Conservation (phyloP, 2,329 filamentous ascomycete genomes). For the Arthrobotrys pseudoclavata region DNA sequence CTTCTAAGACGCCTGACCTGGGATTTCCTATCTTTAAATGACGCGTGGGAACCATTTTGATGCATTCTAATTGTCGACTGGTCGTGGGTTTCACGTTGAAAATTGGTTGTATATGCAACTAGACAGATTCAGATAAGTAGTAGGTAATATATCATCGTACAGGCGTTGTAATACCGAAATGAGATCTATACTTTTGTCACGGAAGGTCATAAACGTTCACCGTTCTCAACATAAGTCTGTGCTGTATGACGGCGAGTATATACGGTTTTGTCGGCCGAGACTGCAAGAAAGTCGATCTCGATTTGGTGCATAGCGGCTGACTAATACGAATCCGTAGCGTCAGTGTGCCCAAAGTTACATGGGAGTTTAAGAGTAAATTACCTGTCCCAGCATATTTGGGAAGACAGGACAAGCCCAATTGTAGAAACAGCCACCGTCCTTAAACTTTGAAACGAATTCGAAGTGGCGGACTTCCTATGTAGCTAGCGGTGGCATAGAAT, state of each 20-base stretch:
- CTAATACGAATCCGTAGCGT: conserved; percentile 3
- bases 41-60: neutral
- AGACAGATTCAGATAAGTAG: neutral
- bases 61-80: neutral
- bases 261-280: conserved; percentile 1
- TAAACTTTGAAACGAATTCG: no score
- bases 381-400: neutral
- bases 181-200: conserved; percentile 3
- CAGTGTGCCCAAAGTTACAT: neutral
- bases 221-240: neutral
- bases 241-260: neutral
- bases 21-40: neutral
- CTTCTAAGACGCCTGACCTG: conserved; percentile 22
- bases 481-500: no score
- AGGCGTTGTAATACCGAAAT: conserved; percentile 8
- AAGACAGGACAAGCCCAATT: neutral
- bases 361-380: neutral
- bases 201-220: neutral
- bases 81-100: neutral
- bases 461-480: no score
- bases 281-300: neutral
- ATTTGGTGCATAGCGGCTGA: neutral
- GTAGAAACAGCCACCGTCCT: neutral
- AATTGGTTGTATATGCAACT: neutral
- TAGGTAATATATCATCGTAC: conserved; percentile 9